A percentile compares a stretch with the other conserved stretches of the same genome.
Evolutionary conservation across 1,284 basidiomycete genomes (phyloP).

Genomic region (Lignosus rhinocerotis): DNA sequence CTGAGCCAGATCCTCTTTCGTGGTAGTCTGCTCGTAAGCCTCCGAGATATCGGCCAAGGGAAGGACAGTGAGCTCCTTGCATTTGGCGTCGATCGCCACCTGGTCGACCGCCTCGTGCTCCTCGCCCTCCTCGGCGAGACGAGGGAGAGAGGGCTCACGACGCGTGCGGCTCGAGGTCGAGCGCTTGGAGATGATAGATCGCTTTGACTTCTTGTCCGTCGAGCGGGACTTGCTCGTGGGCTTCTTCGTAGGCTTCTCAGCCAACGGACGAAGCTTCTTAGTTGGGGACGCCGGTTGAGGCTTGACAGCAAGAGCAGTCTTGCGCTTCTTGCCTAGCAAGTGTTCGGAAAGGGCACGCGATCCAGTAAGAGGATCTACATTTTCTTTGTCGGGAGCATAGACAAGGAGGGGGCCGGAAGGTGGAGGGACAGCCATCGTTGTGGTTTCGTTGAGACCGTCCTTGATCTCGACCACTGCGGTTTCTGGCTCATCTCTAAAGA

Average conservation of each 20-base stretch:
- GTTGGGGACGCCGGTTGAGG: conserved; percentile 38
- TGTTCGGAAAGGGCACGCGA: conserved; percentile 44
- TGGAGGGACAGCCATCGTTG: conserved; percentile 13
- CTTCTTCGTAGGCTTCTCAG: conserved; percentile 43
- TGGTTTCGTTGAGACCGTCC: conserved; percentile 11
- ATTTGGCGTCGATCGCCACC: conserved; percentile 50
- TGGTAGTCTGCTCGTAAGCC: conserved; percentile 43
- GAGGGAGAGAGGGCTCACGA: conserved; percentile 37
- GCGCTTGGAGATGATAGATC: conserved; percentile 21
- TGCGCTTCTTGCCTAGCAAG: conserved; percentile 58
- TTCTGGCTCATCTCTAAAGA: conserved; percentile 56
- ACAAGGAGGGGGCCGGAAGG: conserved; percentile 35
- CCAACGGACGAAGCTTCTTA: conserved; percentile 50
- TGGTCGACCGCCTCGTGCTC: conserved; percentile 25
- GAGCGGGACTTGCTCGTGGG: conserved; percentile 14
- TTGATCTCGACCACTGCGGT: conserved; percentile 12
- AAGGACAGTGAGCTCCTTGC: conserved; percentile 63
- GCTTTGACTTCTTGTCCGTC: conserved; percentile 25
- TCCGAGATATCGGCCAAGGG: conserved; percentile 64
- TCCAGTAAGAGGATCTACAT: conserved; percentile 72
- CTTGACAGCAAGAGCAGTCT: conserved; percentile 61
- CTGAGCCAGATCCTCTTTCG: conserved; percentile 12
- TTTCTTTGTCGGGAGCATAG: conserved; percentile 67
- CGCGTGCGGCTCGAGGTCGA: conserved; percentile 18
- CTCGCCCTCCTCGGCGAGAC: conserved; percentile 45